A percentile compares a stretch with the other conserved stretches of the same genome.
Conservation (phyloP, 345 rosid genomes). For the Atalantia buxifolia region DNA sequence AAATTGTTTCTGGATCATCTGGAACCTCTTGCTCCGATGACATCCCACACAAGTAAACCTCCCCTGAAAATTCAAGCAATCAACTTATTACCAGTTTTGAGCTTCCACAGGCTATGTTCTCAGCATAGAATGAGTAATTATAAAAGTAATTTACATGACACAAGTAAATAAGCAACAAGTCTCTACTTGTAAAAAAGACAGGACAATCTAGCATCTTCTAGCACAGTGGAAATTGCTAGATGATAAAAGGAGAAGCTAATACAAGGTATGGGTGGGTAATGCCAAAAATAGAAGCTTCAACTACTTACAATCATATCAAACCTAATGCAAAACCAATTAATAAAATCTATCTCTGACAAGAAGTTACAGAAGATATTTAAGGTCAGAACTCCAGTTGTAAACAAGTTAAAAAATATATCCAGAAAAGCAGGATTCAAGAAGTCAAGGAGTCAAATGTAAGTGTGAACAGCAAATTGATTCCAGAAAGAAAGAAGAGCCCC, state of each 20-base stretch:
- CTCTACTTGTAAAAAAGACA: neutral
- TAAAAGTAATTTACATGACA: neutral
- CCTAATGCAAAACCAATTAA: neutral
- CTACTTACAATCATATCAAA: neutral
- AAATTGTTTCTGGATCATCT: slow-evolving; percentile 67
- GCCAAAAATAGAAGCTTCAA: neutral
- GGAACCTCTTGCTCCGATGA: slow-evolving; percentile 70
- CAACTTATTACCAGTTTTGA: neutral
- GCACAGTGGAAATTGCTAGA: neutral
- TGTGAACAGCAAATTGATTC: neutral
- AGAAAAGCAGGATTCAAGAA: neutral
- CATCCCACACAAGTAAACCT: slow-evolving; percentile 92
- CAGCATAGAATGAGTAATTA: neutral
- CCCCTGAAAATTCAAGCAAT: slow-evolving; percentile 42
- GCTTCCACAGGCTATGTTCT: neutral
- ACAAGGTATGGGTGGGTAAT: neutral
- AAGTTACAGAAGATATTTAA: neutral
- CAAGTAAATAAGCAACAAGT: neutral
- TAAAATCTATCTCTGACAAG: neutral
- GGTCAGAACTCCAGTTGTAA: neutral
- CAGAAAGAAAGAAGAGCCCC: neutral
- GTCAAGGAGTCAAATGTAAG: neutral
- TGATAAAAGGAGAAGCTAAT: neutral
- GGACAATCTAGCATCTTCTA: neutral
- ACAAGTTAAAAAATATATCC: neutral